Evolutionary conservation across 192 early-diverging fungal genomes (phyloP), one percentile per base, ranked within the genome.

Genomic region (Geranomyces variabilis): DNA sequence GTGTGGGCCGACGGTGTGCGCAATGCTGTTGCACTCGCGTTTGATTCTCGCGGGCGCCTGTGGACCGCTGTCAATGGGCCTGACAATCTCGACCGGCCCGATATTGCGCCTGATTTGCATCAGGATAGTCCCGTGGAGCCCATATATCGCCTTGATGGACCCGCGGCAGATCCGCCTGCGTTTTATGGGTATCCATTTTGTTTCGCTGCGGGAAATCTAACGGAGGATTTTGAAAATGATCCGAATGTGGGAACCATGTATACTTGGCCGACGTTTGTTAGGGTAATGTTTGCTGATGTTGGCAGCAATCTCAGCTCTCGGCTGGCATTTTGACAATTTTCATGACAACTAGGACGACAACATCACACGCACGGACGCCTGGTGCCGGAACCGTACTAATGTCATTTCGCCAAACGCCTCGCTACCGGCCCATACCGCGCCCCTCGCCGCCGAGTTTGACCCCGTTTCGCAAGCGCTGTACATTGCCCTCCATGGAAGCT

Each of bases 131-230:
- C 80, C 0, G 66, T 71, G 0, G 78, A 79, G 60, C 67, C 70
- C 44, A 51, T 82, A 43, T 78, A 82, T 58, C 45, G 66, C 24
- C 51, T 82, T 8, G 67, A 73, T 33, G 55, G 47, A 5, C 60
- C 72, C 13, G 30, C 21, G 8, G 5, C 19, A 3, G 51, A 15
- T 55, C 4, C 17, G 41, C 41, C 56, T 30, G 51, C 49, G 4
- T 77, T 77, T 57, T 82, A 82, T 47, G 81, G 81, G 22, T 82
- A 82, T 62, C 81, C 81, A 9, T 77, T 57, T 69, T 82, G 81
- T 59, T 82, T 76, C 29, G 51, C 77, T 0, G 66, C 67, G 12
- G 76, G 77, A 14, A 81, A 81, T 68, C 0, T 74, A 9, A 67
- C 80, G 8, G 19, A 21, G 28, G n/a, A 53, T 0, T 78, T 76